Percentiles rank a stretch among this genome's conserved stretches.
Conservation (phyloP, 176 grass and related monocot species). For the Oropetium thomaeum region DNA sequence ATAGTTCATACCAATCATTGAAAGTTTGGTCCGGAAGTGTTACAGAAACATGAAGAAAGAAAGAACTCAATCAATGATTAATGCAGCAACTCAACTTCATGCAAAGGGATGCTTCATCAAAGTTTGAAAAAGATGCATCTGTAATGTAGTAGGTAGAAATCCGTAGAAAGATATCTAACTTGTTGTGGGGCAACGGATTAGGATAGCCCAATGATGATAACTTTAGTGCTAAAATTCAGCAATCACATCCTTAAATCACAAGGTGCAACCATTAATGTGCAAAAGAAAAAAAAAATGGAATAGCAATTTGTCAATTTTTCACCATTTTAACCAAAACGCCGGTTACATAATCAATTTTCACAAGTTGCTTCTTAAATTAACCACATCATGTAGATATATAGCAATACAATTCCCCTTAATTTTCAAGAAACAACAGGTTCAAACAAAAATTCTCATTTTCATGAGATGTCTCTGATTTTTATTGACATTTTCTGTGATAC, state of each 20-base stretch:
- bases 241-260: conserved; percentile 18
- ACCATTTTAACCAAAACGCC: not conserved
- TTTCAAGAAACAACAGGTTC: not conserved
- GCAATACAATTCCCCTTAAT: not conserved
- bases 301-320: not conserved
- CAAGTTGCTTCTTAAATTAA: conserved; percentile 15
- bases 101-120: conserved; percentile 19
- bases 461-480: not conserved
- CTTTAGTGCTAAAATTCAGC: not conserved
- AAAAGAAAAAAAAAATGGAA: conserved; percentile 16
- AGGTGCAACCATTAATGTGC: not conserved
- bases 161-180: conserved; percentile 23
- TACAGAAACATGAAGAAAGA: conserved; percentile 18
- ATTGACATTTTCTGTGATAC: conserved; percentile 11
- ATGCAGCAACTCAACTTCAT: conserved; percentile 10
- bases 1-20: conserved; percentile 17
- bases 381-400: not conserved
- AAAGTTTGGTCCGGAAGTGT: not conserved
- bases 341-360: not conserved
- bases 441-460: not conserved
- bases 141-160: conserved; percentile 24
- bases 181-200: conserved; percentile 1
- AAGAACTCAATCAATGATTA: not conserved
- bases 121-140: conserved; percentile 25
- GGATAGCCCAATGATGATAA: not conserved